Conservation (phyloP, 805 yeast genomes). For the Teunomyces kruisii region DNA sequence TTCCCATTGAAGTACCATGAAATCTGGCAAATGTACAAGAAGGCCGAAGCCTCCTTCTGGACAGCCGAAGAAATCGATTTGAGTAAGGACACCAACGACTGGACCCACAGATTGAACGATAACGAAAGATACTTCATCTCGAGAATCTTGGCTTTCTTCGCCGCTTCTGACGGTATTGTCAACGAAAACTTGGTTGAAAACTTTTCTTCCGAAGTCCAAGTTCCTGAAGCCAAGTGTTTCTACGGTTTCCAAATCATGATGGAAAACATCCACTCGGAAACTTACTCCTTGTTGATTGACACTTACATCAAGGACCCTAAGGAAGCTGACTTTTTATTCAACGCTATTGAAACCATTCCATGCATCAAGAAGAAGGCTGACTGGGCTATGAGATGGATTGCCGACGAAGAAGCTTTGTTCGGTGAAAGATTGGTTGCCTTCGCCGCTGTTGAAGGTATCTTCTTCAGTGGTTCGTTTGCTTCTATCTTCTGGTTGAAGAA, state of each 20-base stretch:
- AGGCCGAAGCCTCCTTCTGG: constrained; percentile 99
- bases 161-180: constrained; percentile 98
- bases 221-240: constrained; percentile 97
- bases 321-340: constrained; percentile 86
- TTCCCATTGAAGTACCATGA: constrained; percentile 97
- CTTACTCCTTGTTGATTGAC: constrained; percentile 91
- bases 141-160: constrained; percentile 93
- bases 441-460: constrained; percentile 98
- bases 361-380: constrained; percentile 96
- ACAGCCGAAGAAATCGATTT: constrained; percentile 98
- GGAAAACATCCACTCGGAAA: constrained; percentile 98
- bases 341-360: constrained; percentile 95
- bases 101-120: constrained; percentile 86
- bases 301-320: constrained; percentile 94
- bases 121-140: constrained; percentile 93
- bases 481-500: constrained; percentile 98
- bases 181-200: constrained; percentile 97
- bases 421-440: constrained; percentile 97
- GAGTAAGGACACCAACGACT: constrained; percentile 86
- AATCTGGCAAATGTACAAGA: constrained; percentile 98
- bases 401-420: constrained; percentile 81
- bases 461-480: constrained; percentile 97
- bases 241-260: constrained; percentile 99
- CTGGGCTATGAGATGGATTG: constrained; percentile 98
- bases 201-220: constrained; percentile 94